These are phyloP conservation scores for Hypericum perforatum DNA, from an alignment of 345 rosid species.

Conservation along the genomic window DNA sequence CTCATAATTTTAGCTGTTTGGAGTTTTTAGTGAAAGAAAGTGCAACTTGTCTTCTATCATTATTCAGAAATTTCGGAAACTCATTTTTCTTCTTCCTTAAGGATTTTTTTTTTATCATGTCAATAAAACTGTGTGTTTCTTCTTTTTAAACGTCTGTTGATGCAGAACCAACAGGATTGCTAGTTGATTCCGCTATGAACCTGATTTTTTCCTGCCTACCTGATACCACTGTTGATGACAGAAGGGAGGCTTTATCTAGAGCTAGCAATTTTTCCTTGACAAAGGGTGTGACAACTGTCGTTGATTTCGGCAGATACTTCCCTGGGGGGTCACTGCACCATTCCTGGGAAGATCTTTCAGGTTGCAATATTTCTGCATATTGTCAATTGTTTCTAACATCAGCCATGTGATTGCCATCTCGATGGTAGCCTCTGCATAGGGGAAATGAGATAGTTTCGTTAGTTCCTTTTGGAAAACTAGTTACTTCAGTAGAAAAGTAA, in stretches of 20 bases:
- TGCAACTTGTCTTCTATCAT: too few species aligned
- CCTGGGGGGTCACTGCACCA: constrained; percentile 56
- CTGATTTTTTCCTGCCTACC: constrained; percentile 48
- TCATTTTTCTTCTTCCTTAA: too few species aligned
- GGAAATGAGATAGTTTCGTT: too few species aligned
- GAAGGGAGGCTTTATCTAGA: constrained; percentile 70
- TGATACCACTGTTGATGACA: constrained; percentile 57
- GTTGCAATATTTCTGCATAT: constrained; percentile 39
- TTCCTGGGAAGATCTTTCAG: constrained; percentile 87
- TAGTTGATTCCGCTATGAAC: constrained; percentile 83
- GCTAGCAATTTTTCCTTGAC: constrained; percentile 66
- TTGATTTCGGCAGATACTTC: constrained; percentile 77
- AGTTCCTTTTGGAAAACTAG: too few species aligned
- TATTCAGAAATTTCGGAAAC: too few species aligned
- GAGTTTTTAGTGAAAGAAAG: too few species aligned
- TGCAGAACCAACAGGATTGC: constrained; percentile 76
- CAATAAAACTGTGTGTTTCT: neutral
- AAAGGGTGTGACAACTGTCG: constrained; percentile 76
- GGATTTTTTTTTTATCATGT: neutral
- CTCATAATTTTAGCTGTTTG: too few species aligned
- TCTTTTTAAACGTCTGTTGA: neutral
- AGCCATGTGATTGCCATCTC: too few species aligned
- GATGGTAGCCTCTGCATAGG: too few species aligned
- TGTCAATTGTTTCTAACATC: too few species aligned
- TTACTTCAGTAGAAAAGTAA: too few species aligned